phyloP scores from a whole-genome alignment of 805 yeast species.

The Metschnikowia borealis region DNA sequence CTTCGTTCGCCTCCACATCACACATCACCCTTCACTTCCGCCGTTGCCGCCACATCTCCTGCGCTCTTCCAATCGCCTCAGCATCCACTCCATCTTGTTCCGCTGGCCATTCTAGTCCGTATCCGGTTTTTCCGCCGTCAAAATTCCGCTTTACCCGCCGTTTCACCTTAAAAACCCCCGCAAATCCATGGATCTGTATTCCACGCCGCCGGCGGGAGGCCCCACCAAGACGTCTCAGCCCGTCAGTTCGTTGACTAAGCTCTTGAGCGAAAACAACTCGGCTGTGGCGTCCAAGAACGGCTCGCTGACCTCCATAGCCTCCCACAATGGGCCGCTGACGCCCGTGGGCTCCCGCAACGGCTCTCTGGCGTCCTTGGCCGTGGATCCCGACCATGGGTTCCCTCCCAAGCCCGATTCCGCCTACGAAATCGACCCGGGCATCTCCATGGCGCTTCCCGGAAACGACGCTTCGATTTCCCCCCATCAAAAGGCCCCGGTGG shows the following conservation, averaged over 20 bases:
- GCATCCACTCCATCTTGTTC: too few species aligned
- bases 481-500: conserved; percentile 15
- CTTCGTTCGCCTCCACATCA: background rate
- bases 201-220: conserved; percentile 5
- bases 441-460: background rate
- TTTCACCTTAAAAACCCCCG: conserved; percentile 14
- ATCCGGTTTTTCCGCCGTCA: background rate
- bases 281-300: conserved; percentile 5
- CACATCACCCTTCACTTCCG: background rate
- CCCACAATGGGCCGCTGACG: background rate
- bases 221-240: conserved; percentile 20
- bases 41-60: background rate
- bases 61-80: too few species aligned
- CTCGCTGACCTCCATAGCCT: conserved; percentile 7
- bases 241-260: conserved; percentile 35
- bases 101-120: background rate
- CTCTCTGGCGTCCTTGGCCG: background rate
- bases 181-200: conserved; percentile 9
- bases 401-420: background rate
- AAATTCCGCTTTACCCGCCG: conserved; percentile 19
- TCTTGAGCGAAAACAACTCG: conserved; percentile 31
- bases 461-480: conserved; percentile 6
- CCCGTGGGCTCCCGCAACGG: background rate
- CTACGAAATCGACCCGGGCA: background rate
- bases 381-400: background rate